Evolutionary conservation across 768 basidiomycete genomes (phyloP).

Genomic region (Suillus alpinus): DNA sequence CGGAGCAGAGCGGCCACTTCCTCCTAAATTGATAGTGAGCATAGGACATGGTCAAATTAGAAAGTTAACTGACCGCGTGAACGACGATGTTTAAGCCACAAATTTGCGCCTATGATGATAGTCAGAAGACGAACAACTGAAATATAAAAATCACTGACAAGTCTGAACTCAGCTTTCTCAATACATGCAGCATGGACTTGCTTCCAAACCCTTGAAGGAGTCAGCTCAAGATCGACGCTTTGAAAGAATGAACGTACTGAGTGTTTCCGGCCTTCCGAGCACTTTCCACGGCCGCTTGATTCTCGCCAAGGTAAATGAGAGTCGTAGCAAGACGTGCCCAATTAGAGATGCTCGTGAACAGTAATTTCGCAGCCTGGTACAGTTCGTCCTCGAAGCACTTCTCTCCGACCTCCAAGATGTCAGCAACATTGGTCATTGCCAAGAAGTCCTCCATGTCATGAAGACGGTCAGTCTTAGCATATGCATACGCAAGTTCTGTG

Average conservation of each 20-base stretch:
- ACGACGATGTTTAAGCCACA: constrained; percentile 98
- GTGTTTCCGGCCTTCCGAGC: constrained; percentile 99
- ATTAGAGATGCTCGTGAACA: constrained; percentile 97
- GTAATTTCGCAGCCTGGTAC: constrained; percentile 93
- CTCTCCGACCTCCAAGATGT: constrained; percentile 95
- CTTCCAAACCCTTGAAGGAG: constrained; percentile 87
- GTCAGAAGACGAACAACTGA: constrained; percentile 7
- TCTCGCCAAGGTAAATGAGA: constrained; percentile 96
- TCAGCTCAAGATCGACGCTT: constrained; percentile 8
- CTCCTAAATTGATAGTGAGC: constrained; percentile 44
- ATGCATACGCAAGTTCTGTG: constrained; percentile 96
- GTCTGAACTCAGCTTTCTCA: constrained; percentile 94
- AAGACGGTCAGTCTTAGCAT: constrained; percentile 94
- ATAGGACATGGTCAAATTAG: constrained; percentile 7
- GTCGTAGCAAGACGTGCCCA: constrained; percentile 99
- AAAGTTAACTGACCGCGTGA: constrained; percentile 53
- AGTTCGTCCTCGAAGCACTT: constrained; percentile 99
- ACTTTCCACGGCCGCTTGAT: constrained; percentile 97
- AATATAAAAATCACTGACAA: constrained; percentile 43
- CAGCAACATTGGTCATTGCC: constrained; percentile 97
- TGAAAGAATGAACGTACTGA: constrained; percentile 55
- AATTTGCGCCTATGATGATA: constrained; percentile 74
- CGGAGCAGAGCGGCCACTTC: constrained; percentile 72
- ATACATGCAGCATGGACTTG: constrained; percentile 98
- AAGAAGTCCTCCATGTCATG: constrained; percentile 99